Evolutionary conservation across 176 grass and related monocot species (phyloP).

Genomic region (Avena eriantha): DNA sequence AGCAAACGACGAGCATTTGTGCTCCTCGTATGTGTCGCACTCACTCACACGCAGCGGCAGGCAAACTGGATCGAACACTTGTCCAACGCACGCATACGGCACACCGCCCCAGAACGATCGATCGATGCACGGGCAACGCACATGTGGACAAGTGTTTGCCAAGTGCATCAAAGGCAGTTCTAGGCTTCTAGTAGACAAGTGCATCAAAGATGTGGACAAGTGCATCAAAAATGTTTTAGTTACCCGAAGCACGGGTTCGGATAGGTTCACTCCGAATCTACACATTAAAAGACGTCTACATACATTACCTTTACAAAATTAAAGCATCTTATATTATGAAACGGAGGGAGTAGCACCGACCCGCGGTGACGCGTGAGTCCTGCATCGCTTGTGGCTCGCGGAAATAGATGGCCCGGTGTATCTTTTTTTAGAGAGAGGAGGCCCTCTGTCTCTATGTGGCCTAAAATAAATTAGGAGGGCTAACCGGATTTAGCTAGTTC

Average conservation of each 20-base stretch:
- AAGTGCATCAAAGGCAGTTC: not conserved
- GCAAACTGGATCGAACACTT: not conserved
- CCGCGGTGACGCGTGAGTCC: not conserved
- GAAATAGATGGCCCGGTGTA: not conserved
- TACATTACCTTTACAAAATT: too few species aligned
- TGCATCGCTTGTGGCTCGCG: not conserved
- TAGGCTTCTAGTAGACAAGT: not conserved
- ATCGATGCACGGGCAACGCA: not conserved
- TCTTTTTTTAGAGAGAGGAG: too few species aligned
- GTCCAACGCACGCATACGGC: too few species aligned
- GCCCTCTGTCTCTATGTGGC: too few species aligned
- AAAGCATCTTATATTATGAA: too few species aligned
- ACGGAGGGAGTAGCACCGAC: not conserved
- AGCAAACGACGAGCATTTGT: conserved; percentile 13
- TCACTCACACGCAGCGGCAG: conserved; percentile 1
- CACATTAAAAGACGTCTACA: too few species aligned
- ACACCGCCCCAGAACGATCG: not conserved
- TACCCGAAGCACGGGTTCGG: too few species aligned
- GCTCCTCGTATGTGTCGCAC: conserved; percentile 14
- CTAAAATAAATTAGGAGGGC: not conserved
- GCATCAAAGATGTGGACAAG: too few species aligned
- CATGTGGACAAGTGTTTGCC: not conserved
- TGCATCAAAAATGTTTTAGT: too few species aligned
- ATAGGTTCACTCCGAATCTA: too few species aligned
- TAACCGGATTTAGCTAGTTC: not conserved